Conservation (phyloP, 139 green algal genomes). For the Zygnema cylindricum region DNA sequence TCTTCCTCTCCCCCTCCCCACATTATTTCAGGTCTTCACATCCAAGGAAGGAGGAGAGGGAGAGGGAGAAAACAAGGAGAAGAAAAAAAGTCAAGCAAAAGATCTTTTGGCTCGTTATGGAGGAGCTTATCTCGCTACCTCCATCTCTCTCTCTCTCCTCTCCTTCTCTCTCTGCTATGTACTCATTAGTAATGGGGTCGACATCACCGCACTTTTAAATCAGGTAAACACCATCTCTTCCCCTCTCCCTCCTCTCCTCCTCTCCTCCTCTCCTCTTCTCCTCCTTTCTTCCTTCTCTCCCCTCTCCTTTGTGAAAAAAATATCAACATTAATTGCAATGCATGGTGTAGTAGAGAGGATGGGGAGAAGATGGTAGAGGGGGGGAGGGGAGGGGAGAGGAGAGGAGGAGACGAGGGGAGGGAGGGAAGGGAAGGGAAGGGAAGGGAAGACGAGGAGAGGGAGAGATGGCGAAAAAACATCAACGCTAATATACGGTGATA, state of each 20-base stretch:
- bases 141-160: conserved; percentile 93
- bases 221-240: conserved; percentile 48
- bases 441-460: too few species aligned
- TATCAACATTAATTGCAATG: too few species aligned
- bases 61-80: conserved; percentile 22
- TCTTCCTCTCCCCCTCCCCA: too few species aligned
- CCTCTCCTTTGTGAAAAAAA: too few species aligned
- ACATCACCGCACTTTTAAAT: conserved; percentile 80
- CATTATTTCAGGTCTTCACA: conserved; percentile 84
- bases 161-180: conserved; percentile 92
- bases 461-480: too few species aligned
- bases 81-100: conserved; percentile 40
- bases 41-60: conserved; percentile 69
- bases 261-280: background rate
- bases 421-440: too few species aligned
- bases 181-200: conserved; percentile 84
- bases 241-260: background rate
- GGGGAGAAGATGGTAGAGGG: too few species aligned
- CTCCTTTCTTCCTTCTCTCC: background rate
- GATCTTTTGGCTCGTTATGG: conserved; percentile 91
- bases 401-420: too few species aligned
- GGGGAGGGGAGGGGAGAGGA: too few species aligned
- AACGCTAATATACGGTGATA: too few species aligned
- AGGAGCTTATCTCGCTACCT: conserved; percentile 94
- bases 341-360: too few species aligned